These are phyloP conservation scores for Fragaria vesca DNA, from an alignment of 306 rosid species.

Conservation along the genomic window DNA sequence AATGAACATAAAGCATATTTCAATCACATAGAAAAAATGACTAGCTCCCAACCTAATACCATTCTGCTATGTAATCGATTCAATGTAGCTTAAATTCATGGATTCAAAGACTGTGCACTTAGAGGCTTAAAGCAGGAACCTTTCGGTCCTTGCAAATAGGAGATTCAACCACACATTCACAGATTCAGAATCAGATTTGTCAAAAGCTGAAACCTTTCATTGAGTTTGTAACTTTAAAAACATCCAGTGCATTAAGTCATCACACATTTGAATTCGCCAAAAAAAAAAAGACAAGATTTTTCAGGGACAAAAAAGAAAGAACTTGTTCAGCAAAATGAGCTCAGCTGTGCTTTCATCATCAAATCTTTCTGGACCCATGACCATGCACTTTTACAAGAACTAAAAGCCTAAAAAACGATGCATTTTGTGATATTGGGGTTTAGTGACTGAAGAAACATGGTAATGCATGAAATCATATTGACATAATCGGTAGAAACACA, in stretches of 20 bases:
- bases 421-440: not conserved
- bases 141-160: not conserved
- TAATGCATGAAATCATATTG: not conserved
- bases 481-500: not conserved
- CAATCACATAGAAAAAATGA: too few relatives aligned
- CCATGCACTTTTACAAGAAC: not conserved
- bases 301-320: not conserved
- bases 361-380: not conserved
- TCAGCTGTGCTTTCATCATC: constrained; percentile 1
- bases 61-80: not conserved
- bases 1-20: not conserved
- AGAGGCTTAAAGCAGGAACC: not conserved
- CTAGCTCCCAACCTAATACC: too few relatives aligned
- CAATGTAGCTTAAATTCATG: not conserved
- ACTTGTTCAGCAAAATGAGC: not conserved
- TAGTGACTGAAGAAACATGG: not conserved
- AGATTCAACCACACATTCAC: not conserved
- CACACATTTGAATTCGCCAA: not conserved
- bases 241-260: not conserved
- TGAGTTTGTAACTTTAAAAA: not conserved
- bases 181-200: not conserved
- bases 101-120: not conserved
- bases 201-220: not conserved
- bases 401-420: too few relatives aligned
- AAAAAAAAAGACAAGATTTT: too few relatives aligned